Evolutionary conservation across 768 basidiomycete genomes (phyloP).

Genomic region (Panaeolus papilionaceus): DNA sequence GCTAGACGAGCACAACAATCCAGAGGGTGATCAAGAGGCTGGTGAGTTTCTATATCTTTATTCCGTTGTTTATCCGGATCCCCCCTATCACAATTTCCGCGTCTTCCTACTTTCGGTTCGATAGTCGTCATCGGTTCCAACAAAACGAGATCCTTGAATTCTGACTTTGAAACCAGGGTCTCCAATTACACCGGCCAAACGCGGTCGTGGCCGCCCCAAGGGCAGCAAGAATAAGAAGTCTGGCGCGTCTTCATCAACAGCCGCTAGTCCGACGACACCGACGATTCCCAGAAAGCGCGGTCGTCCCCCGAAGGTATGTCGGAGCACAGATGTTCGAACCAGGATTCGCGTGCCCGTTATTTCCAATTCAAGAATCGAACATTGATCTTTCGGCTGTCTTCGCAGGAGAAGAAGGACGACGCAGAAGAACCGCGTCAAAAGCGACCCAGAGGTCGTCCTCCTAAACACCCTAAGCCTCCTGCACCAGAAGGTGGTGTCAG

Average conservation of each 20-base stretch:
- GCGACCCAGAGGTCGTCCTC: conserved; percentile 77
- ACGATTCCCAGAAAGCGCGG: conserved; percentile 61
- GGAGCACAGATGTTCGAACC: conserved; percentile 17
- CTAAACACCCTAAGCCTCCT: conserved; percentile 65
- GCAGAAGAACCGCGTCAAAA: conserved; percentile 61
- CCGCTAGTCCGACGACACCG: conserved; percentile 42
- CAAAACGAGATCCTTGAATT: conserved; percentile 29
- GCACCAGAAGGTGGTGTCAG: conserved; percentile 41
- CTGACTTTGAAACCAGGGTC: conserved; percentile 42
- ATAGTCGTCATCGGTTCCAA: conserved; percentile 30
- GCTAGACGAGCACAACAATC: conserved; percentile 52
- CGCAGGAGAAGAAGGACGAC: conserved; percentile 51
- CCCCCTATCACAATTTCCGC: conserved; percentile 26
- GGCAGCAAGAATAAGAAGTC: conserved; percentile 80
- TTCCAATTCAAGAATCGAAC: conserved; percentile 15
- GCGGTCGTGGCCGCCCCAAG: conserved; percentile 88
- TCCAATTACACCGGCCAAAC: conserved; percentile 59
- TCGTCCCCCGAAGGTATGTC: conserved; percentile 67
- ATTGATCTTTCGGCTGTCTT: conserved; percentile 26
- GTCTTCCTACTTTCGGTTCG: conserved; percentile 28
- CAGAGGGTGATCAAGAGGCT: conserved; percentile 43
- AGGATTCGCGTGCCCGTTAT: conserved; percentile 11
- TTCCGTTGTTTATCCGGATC: conserved; percentile 35
- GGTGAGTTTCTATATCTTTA: conserved; percentile 41
- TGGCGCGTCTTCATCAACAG: conserved; percentile 36